Base-by-base conservation (phyloP, 208 protist species). In the Leptomonas pyrrhocoris region DNA sequence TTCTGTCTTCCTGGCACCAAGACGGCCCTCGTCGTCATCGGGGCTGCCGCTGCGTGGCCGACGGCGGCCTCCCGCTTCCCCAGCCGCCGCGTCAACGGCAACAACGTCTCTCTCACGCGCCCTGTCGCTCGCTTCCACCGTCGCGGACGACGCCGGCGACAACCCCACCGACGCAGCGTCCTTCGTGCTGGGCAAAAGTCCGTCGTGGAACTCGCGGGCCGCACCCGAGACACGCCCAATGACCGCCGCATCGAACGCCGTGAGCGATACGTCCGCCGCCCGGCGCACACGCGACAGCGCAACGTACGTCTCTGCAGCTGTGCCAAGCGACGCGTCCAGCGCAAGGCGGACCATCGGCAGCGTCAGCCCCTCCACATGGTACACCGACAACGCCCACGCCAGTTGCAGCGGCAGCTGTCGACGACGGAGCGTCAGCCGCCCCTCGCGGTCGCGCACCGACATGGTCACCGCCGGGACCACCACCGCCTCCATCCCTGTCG, bases 301-400 rank as follows among this genome's bases (percentile, higher is more conserved):
- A 63, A 93, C 87, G 70, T 95, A 95, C 9, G 83, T 85, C 57
- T 93, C 87, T 38, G 83, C 85, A n/a, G 78, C 59, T 55, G 84
- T 85, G 64, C 90, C 92, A 16, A 89, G 84, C 28, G 65, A 56
- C 27, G 63, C 55, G 68, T 93, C 90, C 7, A 95, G 74, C 51
- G 85, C 76, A 21, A 94, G 80, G 30, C 65, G 68, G 1, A 74
- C 57, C 75, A 80, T 77, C 50, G 74, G 73, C 51, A 96, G 74
- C 23, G 87, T 86, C 92, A 98, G 94, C 43, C 97, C 98, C 69
- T 99, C 97, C 43, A 85, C 85, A 31, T 98, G 98, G 73, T 99
- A 96, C 58, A 98, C 94, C 21, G 96, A 97, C 31, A 98, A 78
- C 6, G 96, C 95, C 86, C 94, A 99, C 16, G 95, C 96, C 11